phyloP scores from a whole-genome alignment of 75 land plant species.

The Sequoia sempervirens region DNA sequence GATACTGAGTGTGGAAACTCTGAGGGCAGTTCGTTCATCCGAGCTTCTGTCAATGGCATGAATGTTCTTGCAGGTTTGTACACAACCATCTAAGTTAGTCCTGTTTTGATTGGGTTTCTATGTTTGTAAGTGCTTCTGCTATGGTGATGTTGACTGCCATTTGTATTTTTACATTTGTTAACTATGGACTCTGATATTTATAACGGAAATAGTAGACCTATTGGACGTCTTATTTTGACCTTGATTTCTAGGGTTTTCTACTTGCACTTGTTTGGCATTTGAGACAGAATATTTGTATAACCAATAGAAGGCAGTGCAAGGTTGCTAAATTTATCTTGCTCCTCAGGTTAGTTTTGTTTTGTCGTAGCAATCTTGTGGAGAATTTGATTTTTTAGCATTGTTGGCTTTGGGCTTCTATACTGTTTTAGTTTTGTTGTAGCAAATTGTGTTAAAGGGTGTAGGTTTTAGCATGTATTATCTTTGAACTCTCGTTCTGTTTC shows the following conservation, averaged over 20 bases:
- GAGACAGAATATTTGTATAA: background rate
- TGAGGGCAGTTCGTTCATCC: slow-evolving; percentile 23
- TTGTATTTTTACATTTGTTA: too few relatives aligned
- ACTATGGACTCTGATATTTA: too few relatives aligned
- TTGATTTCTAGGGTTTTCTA: background rate
- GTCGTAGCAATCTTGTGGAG: too few relatives aligned
- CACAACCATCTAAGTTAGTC: background rate
- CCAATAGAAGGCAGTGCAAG: background rate
- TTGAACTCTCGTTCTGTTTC: background rate
- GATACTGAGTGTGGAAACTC: background rate
- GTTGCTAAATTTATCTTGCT: background rate
- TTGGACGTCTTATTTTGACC: background rate
- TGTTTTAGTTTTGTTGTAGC: too few relatives aligned
- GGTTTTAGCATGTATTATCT: background rate
- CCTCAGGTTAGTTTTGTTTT: background rate
- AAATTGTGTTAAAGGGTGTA: too few relatives aligned
- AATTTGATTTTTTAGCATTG: too few relatives aligned
- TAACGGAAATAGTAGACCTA: background rate
- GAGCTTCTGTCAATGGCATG: slow-evolving; percentile 30
- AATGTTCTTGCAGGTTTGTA: slow-evolving; percentile 40
- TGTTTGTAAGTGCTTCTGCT: background rate
- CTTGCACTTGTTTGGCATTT: background rate
- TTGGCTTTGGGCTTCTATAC: too few relatives aligned
- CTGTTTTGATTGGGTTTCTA: background rate
- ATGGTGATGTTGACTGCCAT: too few relatives aligned